Evolutionary conservation across 148 eudicot genomes (phyloP).

Genomic region (Amaranthus hypochondriacus): DNA sequence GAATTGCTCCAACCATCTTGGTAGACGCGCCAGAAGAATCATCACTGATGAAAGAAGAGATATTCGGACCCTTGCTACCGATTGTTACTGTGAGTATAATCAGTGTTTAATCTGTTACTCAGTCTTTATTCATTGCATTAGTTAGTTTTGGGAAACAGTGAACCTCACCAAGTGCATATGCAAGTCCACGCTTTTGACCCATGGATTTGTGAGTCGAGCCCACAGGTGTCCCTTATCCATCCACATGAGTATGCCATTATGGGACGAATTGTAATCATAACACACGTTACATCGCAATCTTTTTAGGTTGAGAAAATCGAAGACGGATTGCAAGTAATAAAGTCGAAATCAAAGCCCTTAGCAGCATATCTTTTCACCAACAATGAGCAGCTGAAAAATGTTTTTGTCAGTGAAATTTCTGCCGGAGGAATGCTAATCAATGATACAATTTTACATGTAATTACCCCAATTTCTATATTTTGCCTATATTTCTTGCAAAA

Average conservation of each 20-base stretch:
- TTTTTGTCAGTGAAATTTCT: slow-evolving; percentile 40
- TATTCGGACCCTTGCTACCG: slow-evolving; percentile 76
- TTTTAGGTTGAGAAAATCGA: slow-evolving; percentile 51
- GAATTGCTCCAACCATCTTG: slow-evolving; percentile 62
- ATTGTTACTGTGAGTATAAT: slow-evolving; percentile 54
- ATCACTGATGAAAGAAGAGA: slow-evolving; percentile 60
- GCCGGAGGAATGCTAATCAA: slow-evolving; percentile 67
- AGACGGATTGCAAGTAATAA: slow-evolving; percentile 52
- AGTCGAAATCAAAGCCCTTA: slow-evolving; percentile 62
- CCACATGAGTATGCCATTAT: no score
- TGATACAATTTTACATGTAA: slow-evolving; percentile 62
- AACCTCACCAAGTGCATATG: no score
- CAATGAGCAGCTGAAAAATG: slow-evolving; percentile 43
- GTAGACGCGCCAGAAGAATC: slow-evolving; percentile 54
- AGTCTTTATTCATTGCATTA: background rate
- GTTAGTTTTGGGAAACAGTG: no score
- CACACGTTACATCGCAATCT: background rate
- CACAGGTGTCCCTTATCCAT: background rate
- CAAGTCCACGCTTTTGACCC: no score
- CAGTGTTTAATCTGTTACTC: background rate
- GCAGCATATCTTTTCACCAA: slow-evolving; percentile 72
- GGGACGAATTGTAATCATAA: no score
- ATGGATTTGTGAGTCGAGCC: no score
- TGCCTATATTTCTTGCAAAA: background rate
- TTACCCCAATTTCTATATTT: background rate